Evolutionary conservation across 2,329 filamentous ascomycete genomes (phyloP).

Genomic region (Hymenoscyphus fraxineus): DNA sequence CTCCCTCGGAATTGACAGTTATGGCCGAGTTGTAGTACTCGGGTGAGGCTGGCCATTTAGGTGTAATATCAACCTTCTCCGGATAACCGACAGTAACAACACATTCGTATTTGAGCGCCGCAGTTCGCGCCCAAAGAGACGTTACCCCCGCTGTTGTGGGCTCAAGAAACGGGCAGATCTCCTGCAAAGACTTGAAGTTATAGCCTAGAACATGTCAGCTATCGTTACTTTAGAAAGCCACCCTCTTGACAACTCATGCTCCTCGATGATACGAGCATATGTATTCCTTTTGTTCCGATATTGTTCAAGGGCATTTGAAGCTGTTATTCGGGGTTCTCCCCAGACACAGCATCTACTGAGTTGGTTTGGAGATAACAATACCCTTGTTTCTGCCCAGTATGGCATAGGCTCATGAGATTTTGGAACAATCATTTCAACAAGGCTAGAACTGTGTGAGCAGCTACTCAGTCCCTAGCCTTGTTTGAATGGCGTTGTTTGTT

Average conservation of each 20-base stretch:
- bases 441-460: too few species aligned
- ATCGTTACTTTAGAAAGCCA: neutral
- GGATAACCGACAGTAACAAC: constrained; percentile 71
- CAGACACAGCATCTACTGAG: too few species aligned
- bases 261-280: neutral
- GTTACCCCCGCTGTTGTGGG: constrained; percentile 60
- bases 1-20: constrained; percentile 54
- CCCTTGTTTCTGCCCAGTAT: too few species aligned
- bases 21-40: constrained; percentile 56
- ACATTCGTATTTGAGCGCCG: constrained; percentile 63
- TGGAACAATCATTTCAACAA: too few species aligned
- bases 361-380: too few species aligned
- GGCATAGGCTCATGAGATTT: too few species aligned
- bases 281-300: too few species aligned
- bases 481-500: too few species aligned
- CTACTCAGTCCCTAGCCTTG: too few species aligned
- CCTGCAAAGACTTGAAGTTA: constrained; percentile 67
- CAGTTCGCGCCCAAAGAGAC: constrained; percentile 66
- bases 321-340: too few species aligned
- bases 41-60: constrained; percentile 46
- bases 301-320: too few species aligned
- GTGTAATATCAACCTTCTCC: constrained; percentile 55
- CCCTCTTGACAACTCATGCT: neutral
- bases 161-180: constrained; percentile 69
- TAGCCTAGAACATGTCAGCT: constrained; percentile 46